Base-by-base conservation (phyloP, 257 asterid genomes). In the Salvia miltiorrhiza region DNA sequence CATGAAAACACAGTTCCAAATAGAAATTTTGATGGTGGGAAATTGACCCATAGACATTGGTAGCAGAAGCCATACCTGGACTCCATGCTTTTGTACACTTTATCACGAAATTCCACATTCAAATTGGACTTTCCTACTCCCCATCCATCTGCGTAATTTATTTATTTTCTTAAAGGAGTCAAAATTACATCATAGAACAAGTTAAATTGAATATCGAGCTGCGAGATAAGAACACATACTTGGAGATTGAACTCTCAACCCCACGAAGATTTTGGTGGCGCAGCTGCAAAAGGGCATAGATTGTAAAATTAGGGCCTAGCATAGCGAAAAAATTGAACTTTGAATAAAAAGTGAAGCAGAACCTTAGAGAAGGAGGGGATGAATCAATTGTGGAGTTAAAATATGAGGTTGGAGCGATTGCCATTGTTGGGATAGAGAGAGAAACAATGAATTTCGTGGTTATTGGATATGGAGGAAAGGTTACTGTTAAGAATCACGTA, bases 211-310 rank as follows among this genome's bases (percentile, higher is more conserved):
- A 14, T 4, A 50, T 7, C n/a, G 41, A 33, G 23, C 7, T 33
- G 12, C 7, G 35, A 14, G 55, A 50, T 24, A 49, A 77, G 77
- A 60, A 69, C 16, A 84, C 92, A 0, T 24, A 93, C 97, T 75
- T 50, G 96, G 93, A 62, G 85, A 83, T 81, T 90, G 97, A 64
- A 58, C 71, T 83, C 93, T 80, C 63, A 90, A 79, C 2, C 96
- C 96, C 32, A 73, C 91, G 62, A 37, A 87, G 37, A 78, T 81
- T 72, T 82, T 90, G 90, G 73, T 80, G 39, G 71, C 85, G 10
- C 87, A 87, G 80, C 97, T 72, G 65, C 67, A 55, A 23, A 56
- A 65, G 59, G 39, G 59, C 48, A 63, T 21, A 63, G 41, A 60
- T 17, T 26, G 21, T 54, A 14, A 55, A 50, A 58, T 74, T 60